Evolutionary conservation across 441 rosid genomes (phyloP), one percentile per base, ranked within the genome.

Genomic region (Populus trichocarpa): DNA sequence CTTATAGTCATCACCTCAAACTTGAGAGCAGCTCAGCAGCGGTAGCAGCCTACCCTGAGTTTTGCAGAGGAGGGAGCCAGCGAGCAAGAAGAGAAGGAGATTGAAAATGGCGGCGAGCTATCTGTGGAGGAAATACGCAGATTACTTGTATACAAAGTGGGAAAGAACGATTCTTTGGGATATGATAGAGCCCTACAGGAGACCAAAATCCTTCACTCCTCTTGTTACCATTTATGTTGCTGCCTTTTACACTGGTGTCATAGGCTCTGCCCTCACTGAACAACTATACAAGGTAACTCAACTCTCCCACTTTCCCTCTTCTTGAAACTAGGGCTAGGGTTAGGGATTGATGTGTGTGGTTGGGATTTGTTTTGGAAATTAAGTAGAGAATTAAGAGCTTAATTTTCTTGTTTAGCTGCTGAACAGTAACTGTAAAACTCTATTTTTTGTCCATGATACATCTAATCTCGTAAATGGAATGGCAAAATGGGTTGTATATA

Each of bases 181-280:
- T 74, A 91, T 96, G 98, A 82, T 92, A 0, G 97, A 93, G 64
- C 97, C 92, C 1, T 92, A 90, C 77, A 82, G 92, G 70, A 89
- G 90, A 79, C 95, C 98, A 40, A 96, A 89, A 85, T 85, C 99
- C 40, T 93, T 96, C 83, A 93, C 80, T 7, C 88, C 95, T 78
- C 82, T 96, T 1, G 84, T 91, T 71, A 82, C 90, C 18, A 83
- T 90, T 84, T 93, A 92, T 59, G 72, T 86, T 2, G 85, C 94
- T 22, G 99, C 97, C 74, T 95, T 95, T 83, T 95, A 95, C 85
- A 91, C 99, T 3, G 98, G 97, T 3, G 97, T 93, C 33, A 32
- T 90, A n/a, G 95, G 91, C 12, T 86, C 98, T 25, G 97, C 99
- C 74, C 65, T 92, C 76, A 91, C 94, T 0, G 99, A 95, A 87